These are phyloP conservation scores for Sugiyamaella smithiae DNA, from an alignment of 805 yeast genomes.

Conservation along the genomic window DNA sequence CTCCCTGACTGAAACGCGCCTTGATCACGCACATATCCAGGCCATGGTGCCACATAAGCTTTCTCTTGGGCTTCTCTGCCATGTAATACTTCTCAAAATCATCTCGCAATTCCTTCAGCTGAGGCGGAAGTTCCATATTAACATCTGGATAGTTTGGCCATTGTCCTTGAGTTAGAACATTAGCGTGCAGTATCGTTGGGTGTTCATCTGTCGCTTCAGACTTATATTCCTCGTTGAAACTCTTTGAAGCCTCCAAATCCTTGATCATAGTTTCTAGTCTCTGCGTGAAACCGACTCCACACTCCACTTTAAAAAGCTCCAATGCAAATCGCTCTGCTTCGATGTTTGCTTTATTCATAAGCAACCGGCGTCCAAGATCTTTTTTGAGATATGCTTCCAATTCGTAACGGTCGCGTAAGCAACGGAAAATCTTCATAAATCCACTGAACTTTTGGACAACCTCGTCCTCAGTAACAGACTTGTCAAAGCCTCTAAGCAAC, in stretches of 20 bases:
- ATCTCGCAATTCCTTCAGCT: slow-evolving; percentile 23
- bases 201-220: neutral
- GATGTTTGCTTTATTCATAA: slow-evolving; percentile 68
- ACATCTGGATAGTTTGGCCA: slow-evolving; percentile 34
- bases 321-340: slow-evolving; percentile 78
- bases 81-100: slow-evolving; percentile 28
- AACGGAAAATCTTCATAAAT: slow-evolving; percentile 75
- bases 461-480: slow-evolving; percentile 17
- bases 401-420: slow-evolving; percentile 61
- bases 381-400: slow-evolving; percentile 91
- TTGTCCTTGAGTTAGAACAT: slow-evolving; percentile 30
- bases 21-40: slow-evolving; percentile 31
- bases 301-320: slow-evolving; percentile 77
- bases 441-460: slow-evolving; percentile 1
- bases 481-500: slow-evolving; percentile 27
- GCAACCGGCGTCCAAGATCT: slow-evolving; percentile 79
- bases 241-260: slow-evolving; percentile 82
- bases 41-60: slow-evolving; percentile 30
- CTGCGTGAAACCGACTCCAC: slow-evolving; percentile 84
- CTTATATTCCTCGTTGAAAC: slow-evolving; percentile 49
- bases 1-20: slow-evolving; percentile 31
- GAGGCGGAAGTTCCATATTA: slow-evolving; percentile 27
- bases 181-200: slow-evolving; percentile 24
- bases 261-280: slow-evolving; percentile 92
- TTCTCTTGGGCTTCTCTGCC: slow-evolving; percentile 17